A percentile compares a stretch with the other conserved stretches of the same genome.
These are phyloP conservation scores for Populus trichocarpa DNA, from an alignment of 441 rosid genomes.

Conservation along the genomic window DNA sequence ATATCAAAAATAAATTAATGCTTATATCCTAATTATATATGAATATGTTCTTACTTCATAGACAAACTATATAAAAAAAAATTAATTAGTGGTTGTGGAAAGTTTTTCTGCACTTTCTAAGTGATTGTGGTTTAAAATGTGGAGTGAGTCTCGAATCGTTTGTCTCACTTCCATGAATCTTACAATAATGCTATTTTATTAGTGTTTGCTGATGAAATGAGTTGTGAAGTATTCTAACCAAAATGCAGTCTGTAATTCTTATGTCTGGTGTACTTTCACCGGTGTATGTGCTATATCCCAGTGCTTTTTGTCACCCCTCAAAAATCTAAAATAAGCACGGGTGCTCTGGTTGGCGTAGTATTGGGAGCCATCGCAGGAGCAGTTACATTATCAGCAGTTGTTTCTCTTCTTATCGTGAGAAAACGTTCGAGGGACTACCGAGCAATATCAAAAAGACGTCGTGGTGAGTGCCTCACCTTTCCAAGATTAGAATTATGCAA, in stretches of 20 bases:
- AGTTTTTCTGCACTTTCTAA: not conserved
- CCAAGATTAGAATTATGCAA: conserved; percentile 1
- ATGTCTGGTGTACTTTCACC: not conserved
- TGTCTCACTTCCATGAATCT: too few relatives aligned
- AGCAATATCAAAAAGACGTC: conserved; percentile 45
- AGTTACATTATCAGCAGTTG: conserved; percentile 61
- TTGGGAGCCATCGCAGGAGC: conserved; percentile 76
- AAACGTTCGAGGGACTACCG: conserved; percentile 39
- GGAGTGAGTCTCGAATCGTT: too few relatives aligned
- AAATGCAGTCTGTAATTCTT: not conserved
- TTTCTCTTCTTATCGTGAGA: conserved; percentile 62
- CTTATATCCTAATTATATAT: conserved; percentile 3
- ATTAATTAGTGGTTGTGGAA: not conserved
- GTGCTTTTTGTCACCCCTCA: conserved; percentile 25
- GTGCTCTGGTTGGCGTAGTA: conserved; percentile 62
- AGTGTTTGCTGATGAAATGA: not conserved
- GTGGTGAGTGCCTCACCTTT: conserved; percentile 42
- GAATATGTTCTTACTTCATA: not conserved
- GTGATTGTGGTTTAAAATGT: not conserved
- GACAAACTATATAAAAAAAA: not conserved
- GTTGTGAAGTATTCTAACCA: not conserved
- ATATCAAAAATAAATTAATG: not conserved
- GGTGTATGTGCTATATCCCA: conserved; percentile 22
- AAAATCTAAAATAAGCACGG: conserved; percentile 52
- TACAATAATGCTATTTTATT: too few relatives aligned